Base-by-base conservation (phyloP, 108 stramenopile genomes). In the Pseudonitzschia delicatissima region DNA sequence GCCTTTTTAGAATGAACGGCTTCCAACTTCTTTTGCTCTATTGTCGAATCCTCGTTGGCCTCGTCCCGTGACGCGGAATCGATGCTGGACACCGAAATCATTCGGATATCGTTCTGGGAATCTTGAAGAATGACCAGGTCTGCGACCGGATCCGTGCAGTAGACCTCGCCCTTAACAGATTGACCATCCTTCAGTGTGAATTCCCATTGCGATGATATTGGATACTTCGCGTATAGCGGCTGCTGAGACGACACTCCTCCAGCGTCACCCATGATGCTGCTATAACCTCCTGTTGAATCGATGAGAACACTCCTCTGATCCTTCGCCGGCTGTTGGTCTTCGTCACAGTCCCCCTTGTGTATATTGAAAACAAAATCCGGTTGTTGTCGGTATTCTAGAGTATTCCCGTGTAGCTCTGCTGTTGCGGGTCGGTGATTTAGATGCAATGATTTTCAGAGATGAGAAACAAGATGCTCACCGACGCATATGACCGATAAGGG, bases 101-200 rank as follows among this genome's bases (percentile, higher is more conserved):
- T 81, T 12, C 63, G 45, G 4, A 61, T 44, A 18, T 77, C 84
- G 47, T 87, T 74, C n/a, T 87, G 37, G 18, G 81, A 42, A 63
- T 81, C 80, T 55, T 78, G 78, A 15, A 93, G 21, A 0, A 93
- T 82, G 44, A 93, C 77, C 6, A 73, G 52, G 57, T 81, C 77
- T 31, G 81, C 64, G 32, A 77, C 64, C 45, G 87, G 86, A 60
- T 93, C 92, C 12, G 87, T 90, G 59, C 84, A 83, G 67, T 93
- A 89, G 11, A 93, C 68, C 36, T 77, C 48, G 12, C 92, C 92
- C n/a, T 60, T 52, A 47, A 88, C 77, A 20, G 45, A 34, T 50
- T 77, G 57, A 27, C 64, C 68, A 40, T 50, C 52, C 27, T 66
- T 62, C 32, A 82, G 40, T 11, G 64, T 66, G 40, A 82, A 68